Base-by-base conservation (phyloP, 2,329 filamentous ascomycete genomes). In the Coleophoma crateriformis region DNA sequence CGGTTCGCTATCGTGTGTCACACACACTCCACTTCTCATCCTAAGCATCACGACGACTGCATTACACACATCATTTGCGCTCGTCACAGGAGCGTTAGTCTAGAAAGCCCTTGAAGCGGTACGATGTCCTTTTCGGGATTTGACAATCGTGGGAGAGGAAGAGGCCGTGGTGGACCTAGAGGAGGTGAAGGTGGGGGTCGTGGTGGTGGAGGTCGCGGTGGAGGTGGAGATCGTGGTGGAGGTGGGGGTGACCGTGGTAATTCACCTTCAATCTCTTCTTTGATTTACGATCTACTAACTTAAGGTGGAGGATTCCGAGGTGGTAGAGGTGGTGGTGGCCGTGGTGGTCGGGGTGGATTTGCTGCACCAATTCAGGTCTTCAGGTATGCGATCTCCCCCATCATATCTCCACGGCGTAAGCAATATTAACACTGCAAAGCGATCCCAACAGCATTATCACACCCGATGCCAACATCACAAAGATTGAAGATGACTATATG, bases 401-500 rank as follows among this genome's bases (percentile, higher is more conserved):
- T 10, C 27, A 27, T 47, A 17, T 27, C 38, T 14, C 45, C 46
- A 27, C 48, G 55, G 22, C 50, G 56, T 19, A 47, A 51, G n/a
- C 43, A 54, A 5, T 48, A 27, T 4, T 51, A 35, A 33, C 37
- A 32, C 17, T 47, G 39, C 45, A 49, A 47, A 61, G 56, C 39
- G 53, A 58, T 48, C 58, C 62, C 7, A 56, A 58, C 27, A 52
- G 49, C 10, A 49, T 61, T 7, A 34, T 54, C 2, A 37, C 22
- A 8, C 55, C 63, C 2, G 64, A 68, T 49, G 45, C 47, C 3
- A 50, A 50, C 5, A 48, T 66, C 19, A 52, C 54, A 1, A 56
- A 53, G 0, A 56, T 65, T n/a, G 66, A 69, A 49, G 52, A 67
- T 45, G 33, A 45, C 0, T 64, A 64, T 19, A 62, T 64, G 49